Conservation (phyloP, 345 rosid genomes). For the Dipteronia dyeriana region DNA sequence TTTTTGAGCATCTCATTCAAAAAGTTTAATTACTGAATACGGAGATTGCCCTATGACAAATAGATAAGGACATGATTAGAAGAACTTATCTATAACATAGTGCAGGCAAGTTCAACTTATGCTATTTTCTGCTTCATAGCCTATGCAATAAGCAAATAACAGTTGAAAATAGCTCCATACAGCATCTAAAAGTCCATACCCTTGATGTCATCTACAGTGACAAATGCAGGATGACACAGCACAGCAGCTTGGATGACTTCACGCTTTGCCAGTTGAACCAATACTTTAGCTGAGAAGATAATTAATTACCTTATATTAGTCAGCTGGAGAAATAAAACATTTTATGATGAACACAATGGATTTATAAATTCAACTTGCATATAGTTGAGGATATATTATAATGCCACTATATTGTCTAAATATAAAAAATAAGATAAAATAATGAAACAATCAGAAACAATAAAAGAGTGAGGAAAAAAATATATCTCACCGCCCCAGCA, state of each 20-base stretch:
- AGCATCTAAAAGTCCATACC: conserved; percentile 39
- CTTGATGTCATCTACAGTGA: conserved; percentile 65
- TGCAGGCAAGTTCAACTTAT: neutral
- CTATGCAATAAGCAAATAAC: no score
- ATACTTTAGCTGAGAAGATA: conserved; percentile 64
- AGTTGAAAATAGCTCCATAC: neutral
- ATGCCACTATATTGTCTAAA: neutral
- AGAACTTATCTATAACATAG: neutral
- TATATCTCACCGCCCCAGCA: conserved; percentile 71
- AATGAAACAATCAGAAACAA: conserved; percentile 1
- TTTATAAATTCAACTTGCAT: neutral
- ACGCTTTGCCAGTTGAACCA: conserved; percentile 59
- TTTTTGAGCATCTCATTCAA: neutral
- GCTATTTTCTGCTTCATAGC: neutral
- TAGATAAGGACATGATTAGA: neutral
- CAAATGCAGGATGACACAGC: conserved; percentile 73
- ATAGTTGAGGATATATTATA: neutral
- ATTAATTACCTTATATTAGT: neutral
- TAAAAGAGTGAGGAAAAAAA: neutral
- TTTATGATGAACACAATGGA: neutral
- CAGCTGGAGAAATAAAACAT: neutral
- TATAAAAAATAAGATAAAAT: neutral
- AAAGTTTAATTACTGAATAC: no score
- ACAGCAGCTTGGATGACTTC: conserved; percentile 65
- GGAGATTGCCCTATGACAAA: neutral